Percentiles rank a stretch among this genome's conserved stretches.
These are phyloP conservation scores for Solanum paucissectum DNA, from an alignment of 257 asterid species.

Conservation along the genomic window DNA sequence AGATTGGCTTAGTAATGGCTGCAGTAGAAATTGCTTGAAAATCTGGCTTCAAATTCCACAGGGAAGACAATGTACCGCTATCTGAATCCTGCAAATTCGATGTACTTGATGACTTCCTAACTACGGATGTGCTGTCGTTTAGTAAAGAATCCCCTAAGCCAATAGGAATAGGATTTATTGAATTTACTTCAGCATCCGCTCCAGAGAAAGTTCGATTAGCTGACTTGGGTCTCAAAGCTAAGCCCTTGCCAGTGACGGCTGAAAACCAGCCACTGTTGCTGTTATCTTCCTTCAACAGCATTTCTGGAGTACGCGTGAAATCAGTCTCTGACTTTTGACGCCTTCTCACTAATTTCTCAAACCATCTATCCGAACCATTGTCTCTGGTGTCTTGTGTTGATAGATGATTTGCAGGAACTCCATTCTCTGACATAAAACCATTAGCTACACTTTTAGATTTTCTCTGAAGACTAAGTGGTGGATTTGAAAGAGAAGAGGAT, in stretches of 20 bases:
- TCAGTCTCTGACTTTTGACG: conserved; percentile 51
- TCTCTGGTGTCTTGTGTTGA: conserved; percentile 26
- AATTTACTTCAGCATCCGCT: conserved; percentile 39
- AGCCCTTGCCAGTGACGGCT: conserved; percentile 44
- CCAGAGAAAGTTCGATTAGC: conserved; percentile 28
- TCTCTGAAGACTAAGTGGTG: conserved; percentile 44
- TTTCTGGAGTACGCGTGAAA: conserved; percentile 48
- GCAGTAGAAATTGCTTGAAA: conserved; percentile 55
- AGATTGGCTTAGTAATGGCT: conserved; percentile 58
- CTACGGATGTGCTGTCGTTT: conserved; percentile 24
- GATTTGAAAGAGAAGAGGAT: conserved; percentile 23
- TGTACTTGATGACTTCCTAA: conserved; percentile 69
- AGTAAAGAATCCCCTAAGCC: conserved; percentile 42
- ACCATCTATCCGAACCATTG: conserved; percentile 31
- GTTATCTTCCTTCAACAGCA: conserved; percentile 57
- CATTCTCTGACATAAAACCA: conserved; percentile 34
- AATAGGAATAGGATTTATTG: conserved; percentile 19
- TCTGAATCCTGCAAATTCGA: conserved; percentile 69
- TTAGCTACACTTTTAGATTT: conserved; percentile 60
- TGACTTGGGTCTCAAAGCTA: conserved; percentile 69
- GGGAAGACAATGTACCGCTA: conserved; percentile 31
- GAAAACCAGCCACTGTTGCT: conserved; percentile 29
- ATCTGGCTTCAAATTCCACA: conserved; percentile 74
- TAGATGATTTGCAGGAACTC: conserved; percentile 17
- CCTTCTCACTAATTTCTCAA: conserved; percentile 39